Evolutionary conservation across 768 basidiomycete genomes (phyloP), one percentile per base, ranked within the genome.

Genomic region (Mycena vulgaris): DNA sequence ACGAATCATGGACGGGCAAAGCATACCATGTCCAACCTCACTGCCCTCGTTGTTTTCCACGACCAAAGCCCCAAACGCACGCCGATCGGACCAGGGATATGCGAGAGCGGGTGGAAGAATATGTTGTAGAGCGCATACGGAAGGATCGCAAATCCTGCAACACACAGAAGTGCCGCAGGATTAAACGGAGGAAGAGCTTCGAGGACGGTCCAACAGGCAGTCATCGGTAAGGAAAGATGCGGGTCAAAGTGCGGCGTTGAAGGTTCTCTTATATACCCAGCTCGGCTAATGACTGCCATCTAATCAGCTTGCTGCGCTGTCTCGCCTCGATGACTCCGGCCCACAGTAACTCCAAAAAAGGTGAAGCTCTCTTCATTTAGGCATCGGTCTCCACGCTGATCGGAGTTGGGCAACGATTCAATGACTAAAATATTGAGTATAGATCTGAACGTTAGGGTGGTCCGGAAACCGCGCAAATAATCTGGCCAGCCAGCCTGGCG

Each of bases 1-100:
- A 23, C 10, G 7, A 37, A 28, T 11, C 10, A 5, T n/a, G 21
- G 7, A 45, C 14, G n/a, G 19, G 42, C 42, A 11, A 23, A 23
- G n/a, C 30, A 10, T 31, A 69, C 67, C 61, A 69, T 69, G 30
- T 69, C 61, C 47, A 56, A 27, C 37, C 42, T 69, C 5, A 63
- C 25, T 2, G 60, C 67, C 30, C 67, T 23, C 5, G 11, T 58
- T 10, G 67, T 49, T 27, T 69, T 69, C 67, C 67, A 69, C 16
- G 67, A 63, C 47, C 23, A 51, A 39, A 69, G 55, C 1, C 67
- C 67, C 4, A 53, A 40, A 17, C 47, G 21, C 6, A 35, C 60
- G 3, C 53, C 27, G n/a, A 69, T 27, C 1, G 67, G 67, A 21
- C 67, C 67, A 37, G 67, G 67, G 21, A 63, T 57, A 1, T 47